Percentiles rank a stretch among this genome's conserved stretches.
phyloP scores from a whole-genome alignment of 2,329 filamentous ascomycete species.

The Diaporthe sp. region DNA sequence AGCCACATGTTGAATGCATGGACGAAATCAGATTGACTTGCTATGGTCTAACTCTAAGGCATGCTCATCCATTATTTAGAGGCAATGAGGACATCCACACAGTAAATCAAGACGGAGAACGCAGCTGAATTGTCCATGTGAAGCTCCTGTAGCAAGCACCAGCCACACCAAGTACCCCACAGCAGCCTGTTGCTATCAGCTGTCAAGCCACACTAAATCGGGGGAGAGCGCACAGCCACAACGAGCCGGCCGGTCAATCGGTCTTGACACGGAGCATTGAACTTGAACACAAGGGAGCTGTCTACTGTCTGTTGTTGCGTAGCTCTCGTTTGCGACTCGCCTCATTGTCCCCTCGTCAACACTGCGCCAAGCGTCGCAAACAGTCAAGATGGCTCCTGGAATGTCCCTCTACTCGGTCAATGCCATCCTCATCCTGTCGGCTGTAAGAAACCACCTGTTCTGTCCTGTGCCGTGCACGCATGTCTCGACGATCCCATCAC shows the following conservation, averaged over 20 bases:
- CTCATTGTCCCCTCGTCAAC: slow-evolving; percentile 10
- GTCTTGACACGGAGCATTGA: slow-evolving; percentile 40
- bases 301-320: not conserved
- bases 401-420: slow-evolving; percentile 83
- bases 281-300: slow-evolving; percentile 32
- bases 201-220: not conserved
- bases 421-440: slow-evolving; percentile 65
- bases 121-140: not conserved
- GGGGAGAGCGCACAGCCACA: slow-evolving; percentile 16
- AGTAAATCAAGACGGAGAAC: not conserved
- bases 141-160: no score
- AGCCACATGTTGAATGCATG: not conserved
- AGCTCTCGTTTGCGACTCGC: slow-evolving; percentile 26
- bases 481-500: not conserved
- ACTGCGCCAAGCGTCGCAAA: slow-evolving; percentile 29
- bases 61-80: not conserved
- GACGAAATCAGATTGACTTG: not conserved
- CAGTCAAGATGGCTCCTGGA: slow-evolving; percentile 74
- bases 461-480: not conserved
- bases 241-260: slow-evolving; percentile 23
- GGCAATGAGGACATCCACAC: no score
- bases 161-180: not conserved
- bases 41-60: not conserved
- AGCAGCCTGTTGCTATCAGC: not conserved
- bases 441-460: slow-evolving; percentile 32